Evolutionary conservation across 805 yeast genomes (phyloP).

Genomic region (Candida ortonii): DNA sequence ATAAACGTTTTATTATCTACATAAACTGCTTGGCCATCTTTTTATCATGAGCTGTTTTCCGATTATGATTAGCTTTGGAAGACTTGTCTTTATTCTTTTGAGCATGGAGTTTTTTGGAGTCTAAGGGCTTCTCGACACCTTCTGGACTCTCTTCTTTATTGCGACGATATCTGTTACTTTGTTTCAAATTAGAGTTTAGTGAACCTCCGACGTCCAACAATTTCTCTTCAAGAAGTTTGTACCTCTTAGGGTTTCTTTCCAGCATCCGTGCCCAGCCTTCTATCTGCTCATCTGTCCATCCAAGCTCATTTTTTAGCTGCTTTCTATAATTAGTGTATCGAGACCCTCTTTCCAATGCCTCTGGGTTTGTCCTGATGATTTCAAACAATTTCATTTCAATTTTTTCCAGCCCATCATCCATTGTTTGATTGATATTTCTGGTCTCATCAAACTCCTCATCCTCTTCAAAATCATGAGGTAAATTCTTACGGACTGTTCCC

Average conservation of each 20-base stretch:
- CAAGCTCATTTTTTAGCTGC: slow-evolving; percentile 48
- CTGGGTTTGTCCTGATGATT: slow-evolving; percentile 49
- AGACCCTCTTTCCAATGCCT: slow-evolving; percentile 43
- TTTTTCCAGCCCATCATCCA: slow-evolving; percentile 35
- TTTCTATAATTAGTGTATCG: slow-evolving; percentile 49
- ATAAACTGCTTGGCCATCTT: slow-evolving; percentile 38
- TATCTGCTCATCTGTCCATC: slow-evolving; percentile 86
- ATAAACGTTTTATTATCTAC: slow-evolving; percentile 1
- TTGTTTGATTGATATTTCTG: slow-evolving; percentile 12
- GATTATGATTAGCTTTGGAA: slow-evolving; percentile 58
- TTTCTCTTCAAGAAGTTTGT: slow-evolving; percentile 59
- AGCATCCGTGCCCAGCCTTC: slow-evolving; percentile 92
- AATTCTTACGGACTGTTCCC: slow-evolving; percentile 7
- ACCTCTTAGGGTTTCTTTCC: slow-evolving; percentile 59
- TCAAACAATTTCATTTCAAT: slow-evolving; percentile 58
- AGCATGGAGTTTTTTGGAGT: slow-evolving; percentile 36
- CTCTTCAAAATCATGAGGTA: slow-evolving; percentile 34
- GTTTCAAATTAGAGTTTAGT: slow-evolving; percentile 22
- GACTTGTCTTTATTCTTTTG: slow-evolving; percentile 57
- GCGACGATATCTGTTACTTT: slow-evolving; percentile 8
- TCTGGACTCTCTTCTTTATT: slow-evolving; percentile 12
- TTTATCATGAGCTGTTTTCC: slow-evolving; percentile 60
- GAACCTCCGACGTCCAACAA: slow-evolving; percentile 44
- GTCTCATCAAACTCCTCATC: slow-evolving; percentile 19
- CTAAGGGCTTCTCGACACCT: slow-evolving; percentile 1